phyloP scores from a whole-genome alignment of 192 early-diverging fungal genomes.

The Coemansia sp. region DNA sequence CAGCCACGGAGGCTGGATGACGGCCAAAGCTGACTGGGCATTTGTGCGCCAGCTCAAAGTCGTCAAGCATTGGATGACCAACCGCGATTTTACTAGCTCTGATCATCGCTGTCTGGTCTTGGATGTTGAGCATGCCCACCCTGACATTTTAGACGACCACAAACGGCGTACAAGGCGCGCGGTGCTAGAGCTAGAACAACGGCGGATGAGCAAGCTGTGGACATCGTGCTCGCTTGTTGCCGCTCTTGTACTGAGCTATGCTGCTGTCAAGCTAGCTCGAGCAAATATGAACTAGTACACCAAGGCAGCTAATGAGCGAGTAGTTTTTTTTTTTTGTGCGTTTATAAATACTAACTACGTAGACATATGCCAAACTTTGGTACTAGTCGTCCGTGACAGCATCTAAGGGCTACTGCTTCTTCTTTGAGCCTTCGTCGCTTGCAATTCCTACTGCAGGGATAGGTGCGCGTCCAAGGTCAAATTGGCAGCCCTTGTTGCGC shows the following conservation, averaged over 20 bases:
- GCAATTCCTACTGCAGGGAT: slow-evolving; percentile 8
- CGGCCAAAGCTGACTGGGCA: slow-evolving; percentile 77
- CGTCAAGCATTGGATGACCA: slow-evolving; percentile 59
- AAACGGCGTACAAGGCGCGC: slow-evolving; percentile 17
- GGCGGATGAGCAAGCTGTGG: slow-evolving; percentile 36
- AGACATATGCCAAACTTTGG: background rate
- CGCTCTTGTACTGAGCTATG: slow-evolving; percentile 27
- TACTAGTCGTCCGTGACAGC: background rate
- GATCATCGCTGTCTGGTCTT: slow-evolving; percentile 77
- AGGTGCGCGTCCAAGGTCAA: slow-evolving; percentile 38
- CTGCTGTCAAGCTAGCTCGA: slow-evolving; percentile 29
- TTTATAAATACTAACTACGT: background rate
- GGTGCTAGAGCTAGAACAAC: slow-evolving; percentile 28
- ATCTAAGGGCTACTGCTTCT: background rate
- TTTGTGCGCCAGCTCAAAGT: slow-evolving; percentile 63
- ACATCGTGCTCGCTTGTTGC: slow-evolving; percentile 39
- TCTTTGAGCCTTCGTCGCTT: slow-evolving; percentile 6
- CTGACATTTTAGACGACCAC: slow-evolving; percentile 36
- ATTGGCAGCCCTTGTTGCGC: slow-evolving; percentile 62
- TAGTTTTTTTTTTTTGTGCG: background rate
- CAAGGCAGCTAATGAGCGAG: background rate
- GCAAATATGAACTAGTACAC: slow-evolving; percentile 10
- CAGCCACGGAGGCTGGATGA: slow-evolving; percentile 66
- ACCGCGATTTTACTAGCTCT: slow-evolving; percentile 64
- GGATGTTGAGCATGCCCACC: slow-evolving; percentile 50